Base-by-base conservation (phyloP, 306 rosid species). In the Inga laurina region DNA sequence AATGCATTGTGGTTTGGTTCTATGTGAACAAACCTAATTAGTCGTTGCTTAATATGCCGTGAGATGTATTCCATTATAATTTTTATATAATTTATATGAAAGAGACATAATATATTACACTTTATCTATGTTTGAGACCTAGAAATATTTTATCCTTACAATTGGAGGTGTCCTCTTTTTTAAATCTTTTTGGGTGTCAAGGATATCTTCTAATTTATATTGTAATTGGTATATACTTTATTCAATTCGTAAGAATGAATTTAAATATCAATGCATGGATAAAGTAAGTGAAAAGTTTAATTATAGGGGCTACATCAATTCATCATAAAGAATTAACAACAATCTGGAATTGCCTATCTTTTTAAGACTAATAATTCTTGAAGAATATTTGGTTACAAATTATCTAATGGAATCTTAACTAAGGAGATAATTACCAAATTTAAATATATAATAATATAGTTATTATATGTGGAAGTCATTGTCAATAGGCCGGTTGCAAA, bases 31-130 rank as follows among this genome's bases (percentile, higher is more conserved):
- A 0, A 24, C 37, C 67, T 61, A 59, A n/a, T 6, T 39, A 39
- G 18, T 43, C 35, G 52, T 37, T 68, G 22, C 48, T 18, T 68
- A 22, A 22, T 57, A 22, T 68, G 34, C 34, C 75, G 15, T 43
- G 75, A 62, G 75, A 70, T 70, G 75, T 11, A 71, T 71, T 22
- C 56, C 75, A n/a, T 5, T 44, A 22, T 71, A 71, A 41, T 4
- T 71, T 43, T 22, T 71, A 13, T 39, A 70, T 71, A 22, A 12
- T 71, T 71, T 44, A 21, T n/a, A 43, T n/a, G 56, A 72, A 72
- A 72, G 76, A 44, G 56, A 19, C 76, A 70, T 10, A 66, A 8
- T n/a, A n/a, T 22, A 32, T 35, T 8, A 16, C 15, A 15, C 3
- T 12, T 8, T 35, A 2, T 67, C 4, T 16, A 32, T 65, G 10